Conservation (phyloP, 805 yeast genomes). For the Cyberlindnera mississippiensis region DNA sequence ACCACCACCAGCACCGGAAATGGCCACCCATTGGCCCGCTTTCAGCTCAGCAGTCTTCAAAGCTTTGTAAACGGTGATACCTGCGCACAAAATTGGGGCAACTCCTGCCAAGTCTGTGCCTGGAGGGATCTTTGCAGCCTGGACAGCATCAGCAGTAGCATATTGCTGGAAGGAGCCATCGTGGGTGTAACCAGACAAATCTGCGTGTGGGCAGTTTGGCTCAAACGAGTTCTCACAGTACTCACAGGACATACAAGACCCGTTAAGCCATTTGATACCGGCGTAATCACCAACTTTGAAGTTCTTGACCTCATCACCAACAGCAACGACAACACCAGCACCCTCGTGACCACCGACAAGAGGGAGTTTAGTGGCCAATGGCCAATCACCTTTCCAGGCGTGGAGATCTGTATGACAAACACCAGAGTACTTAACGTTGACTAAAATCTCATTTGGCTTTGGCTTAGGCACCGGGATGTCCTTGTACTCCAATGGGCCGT, state of each 20-base stretch:
- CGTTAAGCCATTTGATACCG: constrained; percentile 62
- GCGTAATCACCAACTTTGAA: constrained; percentile 59
- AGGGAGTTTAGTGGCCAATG: constrained; percentile 51
- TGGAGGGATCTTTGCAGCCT: constrained; percentile 74
- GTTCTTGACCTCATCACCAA: constrained; percentile 51
- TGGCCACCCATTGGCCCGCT: constrained; percentile 70
- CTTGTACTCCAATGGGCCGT: constrained; percentile 44
- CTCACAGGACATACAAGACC: constrained; percentile 59
- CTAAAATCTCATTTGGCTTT: constrained; percentile 50
- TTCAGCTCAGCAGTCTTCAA: constrained; percentile 66
- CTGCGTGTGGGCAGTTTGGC: constrained; percentile 62
- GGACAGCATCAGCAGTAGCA: constrained; percentile 82
- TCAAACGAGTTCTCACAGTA: constrained; percentile 49
- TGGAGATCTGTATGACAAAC: constrained; percentile 65
- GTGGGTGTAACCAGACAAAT: constrained; percentile 79
- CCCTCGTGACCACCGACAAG: constrained; percentile 69
- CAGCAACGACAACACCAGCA: constrained; percentile 59
- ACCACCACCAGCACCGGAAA: constrained; percentile 76
- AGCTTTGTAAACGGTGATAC: constrained; percentile 88
- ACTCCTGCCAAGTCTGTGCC: constrained; percentile 69
- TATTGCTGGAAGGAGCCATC: constrained; percentile 91
- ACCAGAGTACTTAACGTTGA: constrained; percentile 60
- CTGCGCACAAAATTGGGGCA: constrained; percentile 86
- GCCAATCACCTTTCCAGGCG: constrained; percentile 71
- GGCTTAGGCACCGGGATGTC: constrained; percentile 58